Evolutionary conservation across 352 stramenopile species (phyloP), one percentile per base, ranked within the genome.

Genomic region (Phytopythium kandeliae): DNA sequence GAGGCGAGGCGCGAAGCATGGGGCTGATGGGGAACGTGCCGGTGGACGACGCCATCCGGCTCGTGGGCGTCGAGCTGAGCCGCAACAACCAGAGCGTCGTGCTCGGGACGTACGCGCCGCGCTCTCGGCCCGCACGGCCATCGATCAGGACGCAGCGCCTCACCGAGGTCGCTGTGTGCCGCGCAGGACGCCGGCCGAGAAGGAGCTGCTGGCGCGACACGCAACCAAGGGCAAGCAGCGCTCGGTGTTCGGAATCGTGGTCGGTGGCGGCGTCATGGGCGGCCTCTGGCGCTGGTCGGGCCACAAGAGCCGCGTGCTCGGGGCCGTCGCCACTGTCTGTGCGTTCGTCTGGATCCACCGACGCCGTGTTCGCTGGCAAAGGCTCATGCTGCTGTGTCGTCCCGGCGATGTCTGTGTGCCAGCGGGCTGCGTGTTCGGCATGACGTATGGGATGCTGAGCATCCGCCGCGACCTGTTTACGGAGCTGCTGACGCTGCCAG

Each of bases 401-500:
- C 28, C 10, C 28, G 5, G 5, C 28, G 4, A 37, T 4, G 13
- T 33, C 30, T 57, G 7, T 17, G 22, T 44, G 51, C 19, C 60
- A 83, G 78, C 73, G 57, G 74, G 77, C 17, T 67, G 63, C 15
- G 34, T 92, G 38, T 63, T 74, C 37, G 77, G 80, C 35, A 73
- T 75, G 51, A 82, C 75, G 10, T 88, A 88, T 35, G 78, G 80
- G 8, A 65, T 86, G 17, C 62, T 88, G 42, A 87, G 69, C 43
- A 83, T 92, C 50, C 81, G 81, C 46, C 66, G 67, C 12, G 65
- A 81, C 16, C 59, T 89, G 34, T 87, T 92, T 40, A 63, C 70
- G 33, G 78, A 92, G 49, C 62, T 92, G 4, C 61, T 92, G 37
- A 71, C 72, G 52, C 57, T 92, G 16, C 78, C 81, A 16, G 58